A percentile compares a stretch with the other conserved stretches of the same genome.
Evolutionary conservation across 768 basidiomycete species (phyloP).

Genomic region (Psilocybe tampanensis): DNA sequence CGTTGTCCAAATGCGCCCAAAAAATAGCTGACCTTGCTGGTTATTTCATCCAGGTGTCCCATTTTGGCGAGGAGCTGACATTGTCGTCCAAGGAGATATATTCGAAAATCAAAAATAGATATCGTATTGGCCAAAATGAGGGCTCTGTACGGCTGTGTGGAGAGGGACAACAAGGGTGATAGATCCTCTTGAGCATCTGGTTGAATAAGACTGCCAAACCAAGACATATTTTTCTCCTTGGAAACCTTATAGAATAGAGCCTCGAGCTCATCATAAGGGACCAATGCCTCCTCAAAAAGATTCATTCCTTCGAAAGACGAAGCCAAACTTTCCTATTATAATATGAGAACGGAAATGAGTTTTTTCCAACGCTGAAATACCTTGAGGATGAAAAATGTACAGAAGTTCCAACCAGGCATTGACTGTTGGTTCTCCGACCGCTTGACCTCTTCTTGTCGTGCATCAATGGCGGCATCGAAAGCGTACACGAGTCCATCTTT

Average conservation of each 20-base stretch:
- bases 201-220: conserved; percentile 88
- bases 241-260: conserved; percentile 73
- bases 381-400: conserved; percentile 95
- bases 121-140: conserved; percentile 89
- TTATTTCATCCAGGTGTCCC: conserved; percentile 69
- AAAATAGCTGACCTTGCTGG: conserved; percentile 72
- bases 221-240: conserved; percentile 83
- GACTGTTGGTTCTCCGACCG: conserved; percentile 87
- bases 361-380: conserved; percentile 37
- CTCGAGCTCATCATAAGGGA: conserved; percentile 92
- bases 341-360: conserved; percentile 20
- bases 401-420: conserved; percentile 99
- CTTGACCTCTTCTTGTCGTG: conserved; percentile 88
- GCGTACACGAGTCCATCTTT: conserved; percentile 89
- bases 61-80: conserved; percentile 74
- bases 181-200: conserved; percentile 76
- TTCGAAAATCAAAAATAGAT: conserved; percentile 90
- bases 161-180: conserved; percentile 72
- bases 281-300: conserved; percentile 85
- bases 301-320: conserved; percentile 89
- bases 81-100: conserved; percentile 88
- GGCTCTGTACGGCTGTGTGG: conserved; percentile 86
- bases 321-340: conserved; percentile 86
- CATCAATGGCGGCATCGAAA: conserved; percentile 77
- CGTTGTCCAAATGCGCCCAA: conserved; percentile 75